These are phyloP conservation scores for Tulasnella sp. DNA, from an alignment of 768 basidiomycete species.

Conservation along the genomic window DNA sequence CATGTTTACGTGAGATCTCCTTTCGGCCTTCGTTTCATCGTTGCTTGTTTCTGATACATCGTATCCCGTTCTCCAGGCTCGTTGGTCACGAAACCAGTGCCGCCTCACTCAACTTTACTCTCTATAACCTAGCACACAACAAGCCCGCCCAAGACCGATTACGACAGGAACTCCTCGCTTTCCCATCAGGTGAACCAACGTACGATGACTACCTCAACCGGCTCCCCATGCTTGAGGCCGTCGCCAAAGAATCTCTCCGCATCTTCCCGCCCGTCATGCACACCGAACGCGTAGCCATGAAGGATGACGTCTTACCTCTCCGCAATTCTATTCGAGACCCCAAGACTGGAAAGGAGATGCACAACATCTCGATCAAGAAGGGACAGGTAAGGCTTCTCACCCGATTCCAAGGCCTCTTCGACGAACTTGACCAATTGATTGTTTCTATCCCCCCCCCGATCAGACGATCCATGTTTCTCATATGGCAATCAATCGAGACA, in stretches of 20 bases:
- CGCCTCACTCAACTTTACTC: slow-evolving; percentile 29
- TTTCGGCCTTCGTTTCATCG: no score
- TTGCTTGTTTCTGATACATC: not conserved
- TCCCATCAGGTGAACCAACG: slow-evolving; percentile 17
- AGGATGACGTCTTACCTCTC: slow-evolving; percentile 37
- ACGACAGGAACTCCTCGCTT: slow-evolving; percentile 30
- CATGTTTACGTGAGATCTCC: slow-evolving; percentile 28
- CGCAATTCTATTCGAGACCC: slow-evolving; percentile 26
- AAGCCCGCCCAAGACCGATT: slow-evolving; percentile 31
- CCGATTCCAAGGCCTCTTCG: not conserved
- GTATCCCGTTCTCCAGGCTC: slow-evolving; percentile 22
- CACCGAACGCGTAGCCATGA: slow-evolving; percentile 32
- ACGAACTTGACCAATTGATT: not conserved
- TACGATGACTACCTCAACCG: slow-evolving; percentile 31
- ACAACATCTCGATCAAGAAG: slow-evolving; percentile 26
- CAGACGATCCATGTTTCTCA: slow-evolving; percentile 31
- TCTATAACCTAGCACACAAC: slow-evolving; percentile 32
- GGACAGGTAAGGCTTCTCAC: slow-evolving; percentile 28
- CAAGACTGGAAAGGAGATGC: slow-evolving; percentile 24
- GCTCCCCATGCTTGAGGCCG: slow-evolving; percentile 34
- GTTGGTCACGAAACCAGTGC: slow-evolving; percentile 35
- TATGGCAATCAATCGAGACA: slow-evolving; percentile 27
- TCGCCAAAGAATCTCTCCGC: slow-evolving; percentile 35
- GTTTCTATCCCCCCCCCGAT: no score
- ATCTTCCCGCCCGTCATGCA: slow-evolving; percentile 33